phyloP scores from a whole-genome alignment of 2,329 filamentous ascomycete genomes.

The Alternaria brassicae region DNA sequence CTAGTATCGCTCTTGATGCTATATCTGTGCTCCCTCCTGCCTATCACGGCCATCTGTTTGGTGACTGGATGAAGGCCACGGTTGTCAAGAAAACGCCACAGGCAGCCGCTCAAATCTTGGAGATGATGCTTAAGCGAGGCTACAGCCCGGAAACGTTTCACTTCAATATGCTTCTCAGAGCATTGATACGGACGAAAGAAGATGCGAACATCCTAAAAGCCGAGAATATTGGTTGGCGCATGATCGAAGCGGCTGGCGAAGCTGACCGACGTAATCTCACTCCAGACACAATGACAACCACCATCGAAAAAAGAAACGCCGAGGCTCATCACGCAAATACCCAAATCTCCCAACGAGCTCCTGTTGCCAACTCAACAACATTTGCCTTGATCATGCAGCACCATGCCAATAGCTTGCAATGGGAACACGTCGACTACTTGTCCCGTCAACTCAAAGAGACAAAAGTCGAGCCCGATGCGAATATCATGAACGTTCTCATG shows the following conservation, averaged over 20 bases:
- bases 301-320: slow-evolving; percentile 6
- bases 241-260: slow-evolving; percentile 38
- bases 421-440: slow-evolving; percentile 48
- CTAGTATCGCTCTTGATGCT: slow-evolving; percentile 45
- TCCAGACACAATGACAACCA: background rate
- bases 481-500: slow-evolving; percentile 46
- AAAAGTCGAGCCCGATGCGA: slow-evolving; percentile 29
- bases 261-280: background rate
- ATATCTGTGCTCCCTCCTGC: slow-evolving; percentile 61
- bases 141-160: slow-evolving; percentile 75
- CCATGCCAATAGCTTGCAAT: slow-evolving; percentile 36
- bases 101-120: slow-evolving; percentile 74
- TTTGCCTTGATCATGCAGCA: slow-evolving; percentile 45
- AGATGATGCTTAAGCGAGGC: slow-evolving; percentile 75
- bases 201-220: slow-evolving; percentile 34
- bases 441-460: slow-evolving; percentile 32
- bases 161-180: slow-evolving; percentile 81
- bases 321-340: background rate
- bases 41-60: slow-evolving; percentile 80
- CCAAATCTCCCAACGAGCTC: slow-evolving; percentile 20
- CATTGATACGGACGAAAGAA: slow-evolving; percentile 67
- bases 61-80: slow-evolving; percentile 86
- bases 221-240: slow-evolving; percentile 47
- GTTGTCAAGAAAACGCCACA: slow-evolving; percentile 68
- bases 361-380: slow-evolving; percentile 39